Conservation (phyloP, 2,329 filamentous ascomycete genomes). For the Alternaria triticimaculans region DNA sequence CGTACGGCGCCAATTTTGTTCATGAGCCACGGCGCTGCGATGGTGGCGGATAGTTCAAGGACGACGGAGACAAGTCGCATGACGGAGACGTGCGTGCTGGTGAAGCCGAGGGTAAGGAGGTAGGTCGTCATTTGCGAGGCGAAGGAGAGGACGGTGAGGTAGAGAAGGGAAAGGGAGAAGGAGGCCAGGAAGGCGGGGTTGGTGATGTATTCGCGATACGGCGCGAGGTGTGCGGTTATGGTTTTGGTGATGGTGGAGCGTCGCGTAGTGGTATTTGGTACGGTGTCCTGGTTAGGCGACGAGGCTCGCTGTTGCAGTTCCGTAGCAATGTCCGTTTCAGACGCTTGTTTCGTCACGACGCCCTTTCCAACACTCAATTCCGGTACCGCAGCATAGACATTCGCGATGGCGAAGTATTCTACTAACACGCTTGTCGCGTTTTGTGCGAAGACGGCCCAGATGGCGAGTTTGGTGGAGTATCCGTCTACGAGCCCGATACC, state of each 20-base stretch:
- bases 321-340: slow-evolving; percentile 12
- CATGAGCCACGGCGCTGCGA: slow-evolving; percentile 65
- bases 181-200: slow-evolving; percentile 68
- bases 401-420: slow-evolving; percentile 63
- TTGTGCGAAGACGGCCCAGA: slow-evolving; percentile 58
- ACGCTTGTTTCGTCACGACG: neutral
- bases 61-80: slow-evolving; percentile 61
- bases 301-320: slow-evolving; percentile 3
- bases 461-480: slow-evolving; percentile 57
- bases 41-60: slow-evolving; percentile 68
- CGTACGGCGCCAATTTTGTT: slow-evolving; percentile 59
- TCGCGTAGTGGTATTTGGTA: slow-evolving; percentile 7
- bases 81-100: slow-evolving; percentile 59
- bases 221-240: slow-evolving; percentile 17
- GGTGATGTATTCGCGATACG: slow-evolving; percentile 54
- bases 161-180: slow-evolving; percentile 65
- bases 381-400: slow-evolving; percentile 47
- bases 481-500: slow-evolving; percentile 58
- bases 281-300: slow-evolving; percentile 5
- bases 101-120: slow-evolving; percentile 62
- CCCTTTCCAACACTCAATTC: slow-evolving; percentile 27
- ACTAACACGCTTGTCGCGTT: slow-evolving; percentile 56
- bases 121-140: slow-evolving; percentile 70
- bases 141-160: slow-evolving; percentile 58
- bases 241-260: neutral